Conservation (phyloP, 2,329 filamentous ascomycete species). For the Fusarium sp. region DNA sequence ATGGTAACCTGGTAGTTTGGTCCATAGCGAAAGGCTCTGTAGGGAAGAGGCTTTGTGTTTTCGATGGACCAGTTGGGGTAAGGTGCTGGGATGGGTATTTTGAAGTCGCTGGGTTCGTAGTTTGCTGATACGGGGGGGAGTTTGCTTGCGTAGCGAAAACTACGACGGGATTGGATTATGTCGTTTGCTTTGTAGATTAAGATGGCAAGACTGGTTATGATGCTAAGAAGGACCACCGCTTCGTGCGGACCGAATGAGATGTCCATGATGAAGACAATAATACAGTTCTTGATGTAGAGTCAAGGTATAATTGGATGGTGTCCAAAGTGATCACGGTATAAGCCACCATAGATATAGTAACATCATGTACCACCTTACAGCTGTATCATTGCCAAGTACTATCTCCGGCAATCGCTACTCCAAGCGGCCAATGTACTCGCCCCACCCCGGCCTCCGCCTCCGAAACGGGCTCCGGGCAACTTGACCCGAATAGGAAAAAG, state of each 20-base stretch:
- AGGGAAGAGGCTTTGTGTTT: constrained; percentile 78
- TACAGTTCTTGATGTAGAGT: neutral
- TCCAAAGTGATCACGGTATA: constrained; percentile 9
- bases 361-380: no score
- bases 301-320: neutral
- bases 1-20: constrained; percentile 82
- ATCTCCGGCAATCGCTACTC: constrained; percentile 26
- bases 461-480: constrained; percentile 18
- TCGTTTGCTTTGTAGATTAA: constrained; percentile 27
- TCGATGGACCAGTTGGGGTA: constrained; percentile 77
- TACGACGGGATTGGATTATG: constrained; percentile 14
- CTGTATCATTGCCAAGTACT: neutral
- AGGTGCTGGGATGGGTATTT: constrained; percentile 67
- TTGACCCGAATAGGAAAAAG: constrained; percentile 38
- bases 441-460: constrained; percentile 7
- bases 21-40: constrained; percentile 81
- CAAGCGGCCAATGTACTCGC: constrained; percentile 28
- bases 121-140: constrained; percentile 20
- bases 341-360: constrained; percentile 19
- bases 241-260: constrained; percentile 14
- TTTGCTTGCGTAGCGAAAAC: constrained; percentile 20
- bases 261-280: constrained; percentile 2
- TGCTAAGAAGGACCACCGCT: constrained; percentile 22
- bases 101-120: constrained; percentile 57
- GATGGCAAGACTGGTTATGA: constrained; percentile 17